phyloP scores from a whole-genome alignment of 2,329 filamentous ascomycete species.

The Botryotinia globosa region DNA sequence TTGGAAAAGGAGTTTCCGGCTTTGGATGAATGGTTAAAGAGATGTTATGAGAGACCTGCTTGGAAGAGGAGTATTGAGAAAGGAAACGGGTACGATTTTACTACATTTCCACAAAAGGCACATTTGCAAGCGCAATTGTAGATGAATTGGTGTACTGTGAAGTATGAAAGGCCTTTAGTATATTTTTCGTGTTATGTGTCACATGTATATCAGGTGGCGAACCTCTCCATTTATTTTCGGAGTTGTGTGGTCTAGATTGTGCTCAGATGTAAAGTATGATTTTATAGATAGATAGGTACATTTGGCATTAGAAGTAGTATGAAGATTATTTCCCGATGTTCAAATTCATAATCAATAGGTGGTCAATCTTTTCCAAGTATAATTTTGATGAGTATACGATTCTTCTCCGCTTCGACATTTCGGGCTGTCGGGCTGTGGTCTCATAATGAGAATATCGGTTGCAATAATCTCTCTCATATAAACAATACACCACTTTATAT shows the following conservation, averaged over 20 bases:
- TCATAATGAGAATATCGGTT: not conserved
- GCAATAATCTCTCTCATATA: not conserved
- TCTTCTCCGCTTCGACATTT: not conserved
- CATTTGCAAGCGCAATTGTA: not conserved
- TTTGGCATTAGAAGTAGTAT: not conserved
- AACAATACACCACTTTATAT: not conserved
- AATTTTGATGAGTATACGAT: not conserved
- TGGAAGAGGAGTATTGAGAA: conserved; percentile 36
- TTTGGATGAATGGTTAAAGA: conserved; percentile 37
- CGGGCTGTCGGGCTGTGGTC: not conserved
- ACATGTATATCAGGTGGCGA: not conserved
- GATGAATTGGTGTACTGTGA: not conserved
- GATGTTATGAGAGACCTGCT: conserved; percentile 32
- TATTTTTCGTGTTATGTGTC: not conserved
- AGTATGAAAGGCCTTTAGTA: not conserved
- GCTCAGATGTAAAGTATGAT: not conserved
- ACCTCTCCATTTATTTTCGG: not conserved
- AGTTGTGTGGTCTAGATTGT: not conserved
- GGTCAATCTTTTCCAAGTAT: not conserved
- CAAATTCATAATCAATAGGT: not conserved
- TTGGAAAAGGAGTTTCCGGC: conserved; percentile 36
- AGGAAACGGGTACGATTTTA: conserved; percentile 37
- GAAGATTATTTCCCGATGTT: rapidly evolving
- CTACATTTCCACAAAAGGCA: conserved; percentile 18
- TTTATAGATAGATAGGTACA: no score